phyloP scores from a whole-genome alignment of 257 asterid species.

The Osmanthus fragrans region DNA sequence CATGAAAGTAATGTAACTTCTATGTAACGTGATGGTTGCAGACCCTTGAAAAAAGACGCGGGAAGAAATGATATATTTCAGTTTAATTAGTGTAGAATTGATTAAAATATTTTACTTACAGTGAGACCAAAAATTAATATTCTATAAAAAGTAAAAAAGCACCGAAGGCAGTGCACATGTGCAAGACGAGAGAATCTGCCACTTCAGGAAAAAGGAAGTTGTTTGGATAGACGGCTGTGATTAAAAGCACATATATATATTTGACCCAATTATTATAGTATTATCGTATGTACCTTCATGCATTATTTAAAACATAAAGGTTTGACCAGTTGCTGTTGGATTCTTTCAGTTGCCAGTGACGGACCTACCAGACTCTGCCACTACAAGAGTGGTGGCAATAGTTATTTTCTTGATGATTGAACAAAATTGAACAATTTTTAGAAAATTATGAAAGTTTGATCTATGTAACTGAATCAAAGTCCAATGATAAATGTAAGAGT shows the following conservation, averaged over 20 bases:
- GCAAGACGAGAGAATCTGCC: conserved; percentile 20
- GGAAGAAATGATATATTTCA: too few species aligned
- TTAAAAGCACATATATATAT: neutral
- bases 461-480: too few species aligned
- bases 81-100: neutral
- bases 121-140: neutral
- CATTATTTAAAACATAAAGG: too few species aligned
- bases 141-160: neutral
- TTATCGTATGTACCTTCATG: too few species aligned
- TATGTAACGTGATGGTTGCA: too few species aligned
- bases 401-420: neutral
- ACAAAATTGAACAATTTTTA: too few species aligned
- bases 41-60: too few species aligned
- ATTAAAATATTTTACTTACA: neutral
- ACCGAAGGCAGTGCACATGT: conserved; percentile 3
- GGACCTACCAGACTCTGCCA: conserved; percentile 13
- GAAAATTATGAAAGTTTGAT: too few species aligned
- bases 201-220: conserved; percentile 25
- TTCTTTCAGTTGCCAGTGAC: conserved; percentile 3
- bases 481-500: too few species aligned
- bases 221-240: conserved; percentile 34
- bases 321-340: conserved; percentile 11
- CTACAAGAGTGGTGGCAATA: neutral
- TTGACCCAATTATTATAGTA: neutral
- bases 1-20: too few species aligned